Evolutionary conservation across 2,329 filamentous ascomycete genomes (phyloP).

Genomic region (Neofusicoccum umdonicola): DNA sequence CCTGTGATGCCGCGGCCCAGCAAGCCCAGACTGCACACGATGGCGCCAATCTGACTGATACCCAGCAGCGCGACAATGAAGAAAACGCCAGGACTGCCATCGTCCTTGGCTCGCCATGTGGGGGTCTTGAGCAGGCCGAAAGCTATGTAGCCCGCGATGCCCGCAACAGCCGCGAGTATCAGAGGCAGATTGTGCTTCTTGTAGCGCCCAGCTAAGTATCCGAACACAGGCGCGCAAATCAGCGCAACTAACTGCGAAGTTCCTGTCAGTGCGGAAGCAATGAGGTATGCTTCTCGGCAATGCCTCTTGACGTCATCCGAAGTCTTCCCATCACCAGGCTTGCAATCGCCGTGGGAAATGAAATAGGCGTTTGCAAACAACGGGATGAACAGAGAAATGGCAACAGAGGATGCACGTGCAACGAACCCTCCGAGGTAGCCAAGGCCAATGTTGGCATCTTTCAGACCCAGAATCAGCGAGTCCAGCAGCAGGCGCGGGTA

Average conservation of each 20-base stretch:
- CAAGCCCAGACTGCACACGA: constrained; percentile 90
- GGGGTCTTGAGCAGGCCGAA: constrained; percentile 75
- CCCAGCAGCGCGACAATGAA: constrained; percentile 77
- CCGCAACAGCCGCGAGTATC: constrained; percentile 67
- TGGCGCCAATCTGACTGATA: constrained; percentile 91
- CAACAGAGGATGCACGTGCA: constrained; percentile 88
- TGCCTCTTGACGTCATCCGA: constrained; percentile 71
- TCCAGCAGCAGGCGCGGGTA: constrained; percentile 45
- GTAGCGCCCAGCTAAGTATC: constrained; percentile 73
- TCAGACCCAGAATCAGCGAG: constrained; percentile 62
- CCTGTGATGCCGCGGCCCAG: constrained; percentile 75
- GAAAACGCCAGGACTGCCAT: constrained; percentile 69
- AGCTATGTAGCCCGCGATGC: constrained; percentile 72
- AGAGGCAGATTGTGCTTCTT: constrained; percentile 67
- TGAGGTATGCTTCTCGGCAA: constrained; percentile 81
- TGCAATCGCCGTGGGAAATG: constrained; percentile 74
- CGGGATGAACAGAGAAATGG: constrained; percentile 91
- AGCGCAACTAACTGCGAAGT: constrained; percentile 85
- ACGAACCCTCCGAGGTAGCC: constrained; percentile 91
- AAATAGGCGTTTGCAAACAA: constrained; percentile 92
- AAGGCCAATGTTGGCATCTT: constrained; percentile 74
- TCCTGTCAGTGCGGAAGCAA: constrained; percentile 83
- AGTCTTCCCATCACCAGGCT: constrained; percentile 44
- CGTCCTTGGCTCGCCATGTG: constrained; percentile 63
- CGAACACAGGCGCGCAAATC: constrained; percentile 81